Conservation (phyloP, 441 rosid genomes). For the Aquilaria agallochum region DNA sequence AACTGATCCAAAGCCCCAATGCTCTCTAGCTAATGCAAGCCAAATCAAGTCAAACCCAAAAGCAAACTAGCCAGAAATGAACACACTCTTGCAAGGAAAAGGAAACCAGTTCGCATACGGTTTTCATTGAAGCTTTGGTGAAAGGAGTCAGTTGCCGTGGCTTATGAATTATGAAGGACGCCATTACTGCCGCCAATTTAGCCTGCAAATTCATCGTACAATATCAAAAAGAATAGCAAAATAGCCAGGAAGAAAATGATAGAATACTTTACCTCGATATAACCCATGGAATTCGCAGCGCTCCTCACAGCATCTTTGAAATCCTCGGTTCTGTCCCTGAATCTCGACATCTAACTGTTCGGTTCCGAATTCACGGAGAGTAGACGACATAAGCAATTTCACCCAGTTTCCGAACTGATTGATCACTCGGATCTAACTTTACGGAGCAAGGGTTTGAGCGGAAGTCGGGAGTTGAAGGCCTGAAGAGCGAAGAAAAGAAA, state of each 20-base stretch:
- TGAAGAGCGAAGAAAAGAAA: too few species aligned
- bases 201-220: conserved; percentile 32
- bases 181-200: conserved; percentile 82
- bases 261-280: conserved; percentile 51
- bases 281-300: conserved; percentile 62
- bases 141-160: conserved; percentile 64
- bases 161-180: conserved; percentile 87
- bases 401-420: too few species aligned
- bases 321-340: conserved; percentile 89
- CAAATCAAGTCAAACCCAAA: background rate
- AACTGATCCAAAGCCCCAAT: conserved; percentile 79
- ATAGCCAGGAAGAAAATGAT: conserved; percentile 5
- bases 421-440: too few species aligned
- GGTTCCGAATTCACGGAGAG: too few species aligned
- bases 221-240: conserved; percentile 7
- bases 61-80: background rate
- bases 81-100: background rate
- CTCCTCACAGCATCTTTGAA: conserved; percentile 83
- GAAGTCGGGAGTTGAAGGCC: too few species aligned
- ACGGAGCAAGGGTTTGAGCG: too few species aligned
- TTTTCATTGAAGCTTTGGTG: conserved; percentile 71
- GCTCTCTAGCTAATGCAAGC: conserved; percentile 64
- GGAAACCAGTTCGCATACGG: conserved; percentile 37
- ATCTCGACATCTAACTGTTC: conserved; percentile 48
- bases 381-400: too few species aligned